Base-by-base conservation (phyloP, 2,329 filamentous ascomycete species). In the Bipolaris sorokiniana region DNA sequence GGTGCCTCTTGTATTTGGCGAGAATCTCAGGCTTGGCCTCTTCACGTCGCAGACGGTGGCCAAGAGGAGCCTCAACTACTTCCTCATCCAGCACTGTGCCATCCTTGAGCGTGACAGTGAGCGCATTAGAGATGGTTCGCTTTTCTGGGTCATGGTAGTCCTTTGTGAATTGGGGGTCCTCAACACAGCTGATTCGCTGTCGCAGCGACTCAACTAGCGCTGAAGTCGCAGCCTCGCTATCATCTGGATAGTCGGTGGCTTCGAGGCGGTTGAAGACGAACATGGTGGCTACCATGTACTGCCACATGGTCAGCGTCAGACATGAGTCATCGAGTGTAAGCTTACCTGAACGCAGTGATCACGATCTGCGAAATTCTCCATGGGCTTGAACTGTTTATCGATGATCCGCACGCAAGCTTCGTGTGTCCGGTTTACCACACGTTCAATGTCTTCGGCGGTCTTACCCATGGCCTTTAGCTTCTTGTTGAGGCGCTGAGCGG, bases 341-440 rank as follows among this genome's bases (percentile, higher is more conserved):
- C 74, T 60, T 73, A 83, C 81, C 83, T 98, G 95, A 68, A 99
- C 94, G 82, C 95, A 99, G 86, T 99, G 95, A 81, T 99, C 95
- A 74, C 95, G 92, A 82, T 99, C 95, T 74, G 95, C 95, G 56
- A 98, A 99, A 88, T 99, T 99, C 84, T 97, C 93, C 91, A 99
- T 96, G 70, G 93, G 89, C 86, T 97, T 98, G 86, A 97, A 96
- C 82, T 99, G 95, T 86, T 99, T 99, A 86, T 99, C 95, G 73
- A 99, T 99, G 81, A 99, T 99, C 73, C 95, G 92, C 76, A 99
- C 87, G 83, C 95, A 98, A 57, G 95, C 95, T 81, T 99, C 95
- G 82, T 99, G 95, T 7, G 95, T 99, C 71, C 95, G 90, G 87
- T 94, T 97, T 69, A 90, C 92, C 72, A 99, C 87, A 61, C 86